Evolutionary conservation across 345 rosid genomes (phyloP), one percentile per base, ranked within the genome.

Genomic region (Citrus glauca): DNA sequence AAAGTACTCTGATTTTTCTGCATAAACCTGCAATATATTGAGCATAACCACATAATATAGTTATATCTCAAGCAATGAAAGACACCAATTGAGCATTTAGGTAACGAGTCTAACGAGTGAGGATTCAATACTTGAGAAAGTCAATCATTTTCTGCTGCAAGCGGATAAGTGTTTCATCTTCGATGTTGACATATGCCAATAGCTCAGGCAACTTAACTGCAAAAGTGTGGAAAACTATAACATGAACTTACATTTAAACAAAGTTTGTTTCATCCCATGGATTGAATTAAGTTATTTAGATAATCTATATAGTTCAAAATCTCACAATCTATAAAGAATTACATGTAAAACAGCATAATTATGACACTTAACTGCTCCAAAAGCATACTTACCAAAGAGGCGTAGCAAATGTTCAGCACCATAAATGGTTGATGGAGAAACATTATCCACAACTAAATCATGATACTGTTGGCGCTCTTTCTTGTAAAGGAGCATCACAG

Each of bases 151-250:
- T 94, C 89, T 89, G 98, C 82, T 96, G 98, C 89, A 96, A 67
- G 74, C 88, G 84, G 45, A 74, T 88, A 83, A 91, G 77, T 48
- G 97, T 92, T 78, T 94, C 99, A 82, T 94, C 98, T 85, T 94
- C 98, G 69, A 96, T 91, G 84, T 90, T 90, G 71, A 90, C 95
- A 79, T 90, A 91, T 70, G 93, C 85, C 81, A 96, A 78, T 68
- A 96, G 89, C 88, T 94, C 98, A 4, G 99, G 99, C 66, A 96
- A 87, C 83, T 96, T 96, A 77, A 96, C 99, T 94, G 98, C 84
- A 78, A 40, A 62, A 55, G 67, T 14, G 42, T 17, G 67, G 32
- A 69, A 38, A 16, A 7, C 22, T 10, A 8, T 9, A 24, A 64
- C 68, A 11, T 35, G 11, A 72, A 55, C n/a, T 55, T 1, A 55